Evolutionary conservation across 768 basidiomycete genomes (phyloP), one percentile per base, ranked within the genome.

Genomic region (Suillus paluster): DNA sequence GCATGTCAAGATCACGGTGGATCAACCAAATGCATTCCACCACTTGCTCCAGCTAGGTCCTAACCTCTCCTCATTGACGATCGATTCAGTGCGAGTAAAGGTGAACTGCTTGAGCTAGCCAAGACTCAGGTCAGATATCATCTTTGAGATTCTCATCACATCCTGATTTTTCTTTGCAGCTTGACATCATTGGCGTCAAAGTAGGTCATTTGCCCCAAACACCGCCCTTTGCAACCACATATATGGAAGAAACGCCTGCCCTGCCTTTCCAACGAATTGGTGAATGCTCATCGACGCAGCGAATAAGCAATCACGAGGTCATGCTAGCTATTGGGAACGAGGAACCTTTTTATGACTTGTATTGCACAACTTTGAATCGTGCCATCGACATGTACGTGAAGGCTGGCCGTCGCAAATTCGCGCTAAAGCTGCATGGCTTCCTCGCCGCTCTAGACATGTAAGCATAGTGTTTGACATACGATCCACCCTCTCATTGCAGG

Each of bases 401-500:
- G 65, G 89, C 90, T n/a, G 90, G 89, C 19, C 86, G 95, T 48
- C 83, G 89, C 54, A 91, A 97, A 69, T 93, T 91, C 70, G 95
- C 94, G 11, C 77, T 96, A 39, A 91, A 90, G 67, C 76, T 98
- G 54, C 92, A 95, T 64, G 93, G 92, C 2, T 89, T 84, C 68
- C 80, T 98, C 17, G 97, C 95, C 4, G 92, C 91, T 17, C 83
- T 99, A 41, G 95, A 98, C 66, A 74, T 90, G 97, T 98, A 78
- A 65, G 94, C 41, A 48, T 39, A 33, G 46, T n/a, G 25, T 60
- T 50, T 63, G n/a, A 41, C 30, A 54, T 44, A 30, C 41, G 39
- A 53, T 54, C 52, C 57, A 38, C 41, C 19, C 23, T 21, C 59
- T 63, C n/a, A 19, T 55, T 14, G 14, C n/a, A n/a, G 38, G 50